Evolutionary conservation across 192 early-diverging fungal species (phyloP), one percentile per base, ranked within the genome.

Genomic region (Lunasporangiospora selenospora): DNA sequence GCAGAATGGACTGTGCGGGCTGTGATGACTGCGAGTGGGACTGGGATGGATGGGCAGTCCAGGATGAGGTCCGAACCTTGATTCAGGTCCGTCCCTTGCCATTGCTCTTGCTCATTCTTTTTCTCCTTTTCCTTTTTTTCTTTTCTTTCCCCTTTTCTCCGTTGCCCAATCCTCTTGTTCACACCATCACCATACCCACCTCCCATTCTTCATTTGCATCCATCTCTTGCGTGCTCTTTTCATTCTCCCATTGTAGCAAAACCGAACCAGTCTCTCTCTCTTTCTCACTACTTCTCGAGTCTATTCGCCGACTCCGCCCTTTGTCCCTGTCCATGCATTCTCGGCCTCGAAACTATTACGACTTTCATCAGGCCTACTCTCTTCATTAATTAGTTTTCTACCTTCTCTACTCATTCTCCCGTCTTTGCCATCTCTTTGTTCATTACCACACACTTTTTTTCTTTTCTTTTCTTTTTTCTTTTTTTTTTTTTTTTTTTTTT

Each of bases 281-380:
- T 30, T 31, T 30, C 23, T n/a, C n/a, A n/a, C n/a, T n/a, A n/a
- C n/a, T n/a, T n/a, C n/a, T n/a, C n/a, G n/a, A n/a, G n/a, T n/a
- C n/a, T n/a, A n/a, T n/a, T n/a, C n/a, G n/a, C n/a, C n/a, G n/a
- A n/a, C n/a, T n/a, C n/a, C n/a, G n/a, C n/a, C n/a, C n/a, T n/a
- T n/a, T n/a, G n/a, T 31, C 24, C 32, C 18, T 33, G 55, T 58
- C 36, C 43, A 58, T 58, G 55, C 55, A 58, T 58, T 43, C 55
- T 18, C 48, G 30, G 42, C 55, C 55, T 6, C 31, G 33, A 36
- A 18, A 19, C 42, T 15, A 21, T 31, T 31, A 45, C 19, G 46
- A 45, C 55, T 18, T 45, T 23, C 55, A 58, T 43, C 55, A 58
- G 55, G 55, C 37, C 29, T 58, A 32, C 42, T 58, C 55, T 58